Base-by-base conservation (phyloP, 148 eudicot species). In the Polygonum maritimum region DNA sequence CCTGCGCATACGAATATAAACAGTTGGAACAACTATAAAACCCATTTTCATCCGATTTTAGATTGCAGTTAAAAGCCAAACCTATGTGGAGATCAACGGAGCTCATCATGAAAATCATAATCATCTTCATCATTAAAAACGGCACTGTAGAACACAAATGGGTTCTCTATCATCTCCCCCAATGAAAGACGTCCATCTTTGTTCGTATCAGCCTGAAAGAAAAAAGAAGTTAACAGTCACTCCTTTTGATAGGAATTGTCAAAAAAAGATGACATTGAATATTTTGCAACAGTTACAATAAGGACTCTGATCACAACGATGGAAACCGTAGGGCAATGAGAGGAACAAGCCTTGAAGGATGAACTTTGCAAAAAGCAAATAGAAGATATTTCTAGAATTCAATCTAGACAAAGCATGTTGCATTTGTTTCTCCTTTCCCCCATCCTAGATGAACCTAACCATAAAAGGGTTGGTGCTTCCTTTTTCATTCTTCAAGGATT, bases 121-220 rank as follows among this genome's bases (percentile, higher is more conserved):
- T 92, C 96, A 1, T 89, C 91, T 63, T 91, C 95, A 60, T 90
- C 91, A 38, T 77, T 85, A 82, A 90, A 94, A 21, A 92, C 86
- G 18, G 97, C 87, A 80, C 97, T 92, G 39, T 94, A 94, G 83
- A 92, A 94, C 73, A 90, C 92, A 79, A 90, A 89, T 15, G 98
- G 98, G 80, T 82, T 92, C 14, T 94, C 97, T 73, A 92, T 83
- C 98, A 92, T 92, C 89, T 94, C 98, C 47, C 74, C 67, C 77
- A 94, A 81, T 38, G 94, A 77, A 48, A 94, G 89, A 7, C 85
- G 89, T 38, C 96, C 96, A 77, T 94, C 98, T 85, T 94, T 94
- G 83, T 92, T 86, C 60, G 84, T 62, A 82, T 94, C 98, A 69
- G 97, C 98, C 98, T 94, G 91, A 78, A 51, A 80, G 73, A 39